phyloP scores from a whole-genome alignment of 2,329 filamentous ascomycete species.

The Fusarium dlaminii region DNA sequence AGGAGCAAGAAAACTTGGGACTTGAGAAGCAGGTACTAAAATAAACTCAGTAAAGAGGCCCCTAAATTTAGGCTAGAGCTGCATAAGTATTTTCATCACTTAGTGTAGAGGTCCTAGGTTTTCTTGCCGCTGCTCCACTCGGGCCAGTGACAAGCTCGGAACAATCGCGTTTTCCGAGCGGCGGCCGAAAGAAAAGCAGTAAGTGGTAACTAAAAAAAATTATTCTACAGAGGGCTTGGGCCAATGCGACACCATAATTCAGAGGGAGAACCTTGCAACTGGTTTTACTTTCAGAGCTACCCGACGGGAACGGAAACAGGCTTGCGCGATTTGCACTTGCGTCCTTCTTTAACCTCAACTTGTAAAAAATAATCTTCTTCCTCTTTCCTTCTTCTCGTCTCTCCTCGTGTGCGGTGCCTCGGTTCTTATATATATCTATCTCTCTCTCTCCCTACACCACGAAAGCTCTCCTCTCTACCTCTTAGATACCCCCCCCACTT shows the following conservation, averaged over 20 bases:
- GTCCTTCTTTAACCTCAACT: slow-evolving; percentile 1
- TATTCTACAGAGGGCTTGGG: slow-evolving; percentile 17
- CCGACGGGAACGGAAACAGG: slow-evolving; percentile 9
- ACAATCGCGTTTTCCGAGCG: slow-evolving; percentile 38
- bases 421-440: not conserved
- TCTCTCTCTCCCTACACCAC: not conserved
- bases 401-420: slow-evolving; percentile 19
- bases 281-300: slow-evolving; percentile 5
- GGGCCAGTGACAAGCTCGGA: slow-evolving; percentile 35
- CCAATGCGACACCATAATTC: slow-evolving; percentile 34
- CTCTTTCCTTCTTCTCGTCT: slow-evolving; percentile 1
- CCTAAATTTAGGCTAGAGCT: not conserved
- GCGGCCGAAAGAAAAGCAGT: slow-evolving; percentile 29
- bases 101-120: not conserved
- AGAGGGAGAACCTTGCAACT: slow-evolving; percentile 2
- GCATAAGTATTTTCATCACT: not conserved
- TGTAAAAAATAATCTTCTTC: not conserved
- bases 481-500: slow-evolving; percentile 15
- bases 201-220: slow-evolving; percentile 15
- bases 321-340: slow-evolving; percentile 40
- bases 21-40: not conserved
- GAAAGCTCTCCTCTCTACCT: slow-evolving; percentile 33
- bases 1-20: not conserved
- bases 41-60: not conserved
- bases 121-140: not conserved